Evolutionary conservation across 192 early-diverging fungal species (phyloP).

Genomic region (Backusella australiensis): DNA sequence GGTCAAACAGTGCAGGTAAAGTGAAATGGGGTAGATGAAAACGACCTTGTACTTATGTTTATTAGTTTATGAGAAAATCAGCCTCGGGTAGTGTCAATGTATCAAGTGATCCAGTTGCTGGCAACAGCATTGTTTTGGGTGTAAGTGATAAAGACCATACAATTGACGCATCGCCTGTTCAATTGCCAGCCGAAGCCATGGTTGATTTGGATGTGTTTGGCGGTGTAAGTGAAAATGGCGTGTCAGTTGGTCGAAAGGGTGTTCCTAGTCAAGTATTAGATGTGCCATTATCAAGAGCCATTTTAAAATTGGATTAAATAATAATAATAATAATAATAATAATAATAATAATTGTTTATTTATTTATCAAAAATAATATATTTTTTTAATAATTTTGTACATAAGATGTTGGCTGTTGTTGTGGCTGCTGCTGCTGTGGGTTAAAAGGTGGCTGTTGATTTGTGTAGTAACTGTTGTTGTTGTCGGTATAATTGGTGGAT

Average conservation of each 20-base stretch:
- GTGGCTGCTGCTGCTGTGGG: not conserved
- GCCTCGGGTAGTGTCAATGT: not conserved
- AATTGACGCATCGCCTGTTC: conserved; percentile 8
- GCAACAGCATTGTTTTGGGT: conserved; percentile 11
- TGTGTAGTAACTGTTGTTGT: not conserved
- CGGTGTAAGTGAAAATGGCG: conserved; percentile 53
- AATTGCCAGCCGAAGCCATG: not conserved
- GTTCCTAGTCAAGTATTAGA: conserved; percentile 22
- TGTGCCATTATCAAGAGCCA: conserved; percentile 25
- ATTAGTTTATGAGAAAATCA: conserved; percentile 30
- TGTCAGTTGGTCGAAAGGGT: conserved; percentile 40
- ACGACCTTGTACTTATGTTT: not conserved
- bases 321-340: not conserved
- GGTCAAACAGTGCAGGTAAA: conserved; percentile 52
- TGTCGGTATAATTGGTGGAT: not conserved
- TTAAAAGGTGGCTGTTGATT: not conserved
- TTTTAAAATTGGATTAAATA: not conserved
- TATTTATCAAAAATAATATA: not conserved
- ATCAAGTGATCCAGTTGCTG: not conserved
- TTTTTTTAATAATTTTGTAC: not conserved
- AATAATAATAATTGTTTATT: not conserved
- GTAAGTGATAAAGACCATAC: conserved; percentile 25
- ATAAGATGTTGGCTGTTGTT: not conserved
- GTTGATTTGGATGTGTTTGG: conserved; percentile 36
- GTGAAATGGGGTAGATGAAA: not conserved